Evolutionary conservation across 2,329 filamentous ascomycete species (phyloP).

Genomic region (Zymoseptoria ardabiliae): DNA sequence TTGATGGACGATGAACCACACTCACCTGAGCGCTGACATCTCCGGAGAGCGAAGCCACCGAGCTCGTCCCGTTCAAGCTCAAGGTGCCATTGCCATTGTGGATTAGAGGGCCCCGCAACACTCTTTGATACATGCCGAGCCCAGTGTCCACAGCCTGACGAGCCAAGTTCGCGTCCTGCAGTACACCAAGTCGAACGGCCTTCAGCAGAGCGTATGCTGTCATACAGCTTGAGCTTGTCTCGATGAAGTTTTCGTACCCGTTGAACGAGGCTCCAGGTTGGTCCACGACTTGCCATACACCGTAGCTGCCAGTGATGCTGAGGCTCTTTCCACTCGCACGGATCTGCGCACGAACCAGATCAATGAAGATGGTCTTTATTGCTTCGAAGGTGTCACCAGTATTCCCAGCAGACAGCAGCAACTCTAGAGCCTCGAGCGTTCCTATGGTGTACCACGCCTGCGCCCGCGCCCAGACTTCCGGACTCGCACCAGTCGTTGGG

Average conservation of each 20-base stretch:
- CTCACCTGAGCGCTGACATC: slow-evolving; percentile 46
- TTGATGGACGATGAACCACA: neutral
- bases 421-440: slow-evolving; percentile 43
- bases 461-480: slow-evolving; percentile 48
- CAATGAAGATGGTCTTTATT: slow-evolving; percentile 32
- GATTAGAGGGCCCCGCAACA: slow-evolving; percentile 39
- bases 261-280: slow-evolving; percentile 32
- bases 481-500: slow-evolving; percentile 43
- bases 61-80: slow-evolving; percentile 37
- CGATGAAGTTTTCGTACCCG: slow-evolving; percentile 50
- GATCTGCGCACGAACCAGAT: slow-evolving; percentile 36
- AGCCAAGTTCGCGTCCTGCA: slow-evolving; percentile 25
- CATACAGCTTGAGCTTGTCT: slow-evolving; percentile 53
- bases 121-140: slow-evolving; percentile 46
- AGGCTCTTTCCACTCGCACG: slow-evolving; percentile 29
- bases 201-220: slow-evolving; percentile 49
- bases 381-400: slow-evolving; percentile 24
- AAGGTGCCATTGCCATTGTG: slow-evolving; percentile 40
- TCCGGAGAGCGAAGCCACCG: slow-evolving; percentile 45
- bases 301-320: slow-evolving; percentile 21
- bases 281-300: slow-evolving; percentile 53
- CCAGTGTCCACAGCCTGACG: slow-evolving; percentile 20
- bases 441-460: slow-evolving; percentile 50
- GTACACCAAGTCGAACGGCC: slow-evolving; percentile 36
- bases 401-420: slow-evolving; percentile 25